Evolutionary conservation across 306 rosid genomes (phyloP).

Genomic region (Quercus berberidifolia): DNA sequence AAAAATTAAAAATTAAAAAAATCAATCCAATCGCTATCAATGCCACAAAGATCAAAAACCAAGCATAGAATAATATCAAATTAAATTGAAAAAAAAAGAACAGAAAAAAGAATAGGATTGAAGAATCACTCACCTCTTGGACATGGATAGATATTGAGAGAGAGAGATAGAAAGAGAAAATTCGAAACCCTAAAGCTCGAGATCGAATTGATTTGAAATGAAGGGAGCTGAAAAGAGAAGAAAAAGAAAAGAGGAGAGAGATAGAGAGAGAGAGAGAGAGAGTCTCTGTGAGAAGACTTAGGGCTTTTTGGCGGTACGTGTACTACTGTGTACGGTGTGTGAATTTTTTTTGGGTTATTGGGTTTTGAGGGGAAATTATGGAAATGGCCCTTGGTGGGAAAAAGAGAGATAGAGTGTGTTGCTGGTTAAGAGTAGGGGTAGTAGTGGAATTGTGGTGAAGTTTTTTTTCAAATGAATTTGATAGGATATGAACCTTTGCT

Average conservation of each 20-base stretch:
- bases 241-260: background rate
- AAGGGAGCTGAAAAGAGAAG: background rate
- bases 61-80: background rate
- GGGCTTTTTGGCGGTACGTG: slow-evolving; percentile 19
- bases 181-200: background rate
- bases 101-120: background rate
- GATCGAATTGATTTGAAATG: background rate
- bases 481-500: no score
- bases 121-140: slow-evolving; percentile 44
- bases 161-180: background rate
- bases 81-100: background rate
- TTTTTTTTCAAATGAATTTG: no score
- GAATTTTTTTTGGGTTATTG: background rate
- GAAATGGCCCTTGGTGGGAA: background rate
- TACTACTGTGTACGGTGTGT: background rate
- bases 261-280: background rate
- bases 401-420: no score
- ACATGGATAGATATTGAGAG: slow-evolving; percentile 41
- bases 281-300: background rate
- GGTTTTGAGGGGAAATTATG: background rate
- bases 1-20: background rate
- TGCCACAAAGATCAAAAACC: background rate
- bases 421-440: background rate
- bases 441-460: background rate
- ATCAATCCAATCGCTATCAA: background rate